A percentile compares a stretch with the other conserved stretches of the same genome.
These are phyloP conservation scores for Agaricus blazei DNA, from an alignment of 768 basidiomycete genomes.

Conservation along the genomic window DNA sequence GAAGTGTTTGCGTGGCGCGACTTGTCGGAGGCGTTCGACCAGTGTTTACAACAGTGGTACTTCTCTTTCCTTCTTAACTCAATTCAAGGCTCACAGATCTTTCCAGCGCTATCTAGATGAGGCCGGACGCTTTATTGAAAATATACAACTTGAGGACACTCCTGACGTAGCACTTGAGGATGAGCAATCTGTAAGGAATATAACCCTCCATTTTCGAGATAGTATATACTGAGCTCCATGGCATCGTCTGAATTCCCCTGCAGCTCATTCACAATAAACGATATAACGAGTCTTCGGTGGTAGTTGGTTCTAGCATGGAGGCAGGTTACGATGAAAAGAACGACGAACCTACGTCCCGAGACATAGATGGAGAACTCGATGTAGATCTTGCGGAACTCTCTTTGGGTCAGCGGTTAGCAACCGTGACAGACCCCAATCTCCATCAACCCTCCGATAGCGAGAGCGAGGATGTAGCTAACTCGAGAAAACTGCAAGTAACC, in stretches of 20 bases:
- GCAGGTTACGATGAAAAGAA: constrained; percentile 54
- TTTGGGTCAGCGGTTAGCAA: constrained; percentile 84
- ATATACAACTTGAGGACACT: constrained; percentile 41
- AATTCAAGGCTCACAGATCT: constrained; percentile 9
- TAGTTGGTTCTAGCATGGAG: constrained; percentile 62
- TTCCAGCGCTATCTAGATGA: constrained; percentile 51
- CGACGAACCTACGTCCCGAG: constrained; percentile 41
- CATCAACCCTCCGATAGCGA: constrained; percentile 43
- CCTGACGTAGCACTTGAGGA: constrained; percentile 10
- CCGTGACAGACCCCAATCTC: constrained; percentile 51
- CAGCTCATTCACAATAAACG: constrained; percentile 53
- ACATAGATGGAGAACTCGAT: constrained; percentile 68
- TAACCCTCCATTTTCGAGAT: background rate
- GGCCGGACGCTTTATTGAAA: constrained; percentile 46
- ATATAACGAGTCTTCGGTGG: constrained; percentile 62
- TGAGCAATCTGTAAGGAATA: constrained; percentile 12
- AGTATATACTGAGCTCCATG: background rate
- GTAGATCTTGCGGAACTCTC: constrained; percentile 87
- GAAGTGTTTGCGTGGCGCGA: constrained; percentile 47
- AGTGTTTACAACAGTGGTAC: constrained; percentile 50
- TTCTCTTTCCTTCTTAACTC: constrained; percentile 20
- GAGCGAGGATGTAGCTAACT: constrained; percentile 24
- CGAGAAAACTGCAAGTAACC: constrained; percentile 22
- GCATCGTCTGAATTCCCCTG: background rate
- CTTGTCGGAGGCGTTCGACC: constrained; percentile 53